These are phyloP conservation scores for Mycena amicta DNA, from an alignment of 768 basidiomycete genomes.

Conservation along the genomic window DNA sequence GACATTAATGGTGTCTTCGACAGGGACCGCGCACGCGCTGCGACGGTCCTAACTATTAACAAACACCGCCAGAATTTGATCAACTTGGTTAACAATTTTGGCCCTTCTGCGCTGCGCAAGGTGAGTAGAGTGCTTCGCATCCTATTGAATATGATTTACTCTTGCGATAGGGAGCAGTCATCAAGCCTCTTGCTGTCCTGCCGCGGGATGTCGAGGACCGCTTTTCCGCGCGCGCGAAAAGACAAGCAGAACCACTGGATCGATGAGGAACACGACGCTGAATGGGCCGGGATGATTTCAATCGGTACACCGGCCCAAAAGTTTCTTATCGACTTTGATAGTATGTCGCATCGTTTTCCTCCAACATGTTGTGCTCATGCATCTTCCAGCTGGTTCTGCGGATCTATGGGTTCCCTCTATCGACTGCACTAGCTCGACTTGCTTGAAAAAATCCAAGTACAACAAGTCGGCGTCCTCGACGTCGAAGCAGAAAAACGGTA, in stretches of 20 bases:
- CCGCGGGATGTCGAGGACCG: constrained; percentile 16
- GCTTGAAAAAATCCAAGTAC: constrained; percentile 32
- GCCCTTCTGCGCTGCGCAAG: not conserved
- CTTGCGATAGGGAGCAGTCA: constrained; percentile 30
- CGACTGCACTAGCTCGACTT: constrained; percentile 29
- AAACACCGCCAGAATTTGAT: constrained; percentile 30
- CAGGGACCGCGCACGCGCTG: constrained; percentile 17
- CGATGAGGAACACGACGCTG: constrained; percentile 34
- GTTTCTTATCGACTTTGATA: constrained; percentile 44
- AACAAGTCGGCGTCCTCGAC: constrained; percentile 32
- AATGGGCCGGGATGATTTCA: constrained; percentile 41
- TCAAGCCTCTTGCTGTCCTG: constrained; percentile 29
- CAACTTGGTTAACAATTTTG: constrained; percentile 23
- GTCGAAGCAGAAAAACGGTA: constrained; percentile 27
- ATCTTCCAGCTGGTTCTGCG: constrained; percentile 2
- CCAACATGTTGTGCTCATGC: not conserved
- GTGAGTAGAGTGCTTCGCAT: constrained; percentile 1
- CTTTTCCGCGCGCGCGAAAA: constrained; percentile 17
- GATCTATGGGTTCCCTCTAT: constrained; percentile 34
- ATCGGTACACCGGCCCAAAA: constrained; percentile 38
- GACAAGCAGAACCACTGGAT: constrained; percentile 36
- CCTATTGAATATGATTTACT: not conserved
- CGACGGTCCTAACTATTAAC: constrained; percentile 22
- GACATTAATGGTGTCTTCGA: constrained; percentile 26
- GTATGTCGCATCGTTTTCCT: constrained; percentile 21